Evolutionary conservation across 768 basidiomycete species (phyloP).

Genomic region (Zangia roseola): DNA sequence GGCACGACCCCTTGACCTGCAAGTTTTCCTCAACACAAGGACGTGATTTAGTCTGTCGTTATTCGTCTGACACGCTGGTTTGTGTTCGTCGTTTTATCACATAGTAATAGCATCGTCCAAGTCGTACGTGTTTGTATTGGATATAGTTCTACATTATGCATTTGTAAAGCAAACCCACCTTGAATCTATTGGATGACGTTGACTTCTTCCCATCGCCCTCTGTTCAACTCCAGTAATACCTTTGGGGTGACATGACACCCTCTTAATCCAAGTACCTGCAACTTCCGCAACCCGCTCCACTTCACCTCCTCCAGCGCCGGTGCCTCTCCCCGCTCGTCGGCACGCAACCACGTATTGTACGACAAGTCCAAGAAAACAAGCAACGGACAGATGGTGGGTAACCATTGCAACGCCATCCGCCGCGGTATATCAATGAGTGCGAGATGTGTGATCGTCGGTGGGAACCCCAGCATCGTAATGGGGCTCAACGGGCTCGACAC

Average conservation of each 20-base stretch:
- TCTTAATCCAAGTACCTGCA: conserved; percentile 57
- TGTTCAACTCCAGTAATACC: conserved; percentile 49
- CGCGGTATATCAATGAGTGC: conserved; percentile 52
- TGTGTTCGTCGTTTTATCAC: conserved; percentile 5
- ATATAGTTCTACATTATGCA: conserved; percentile 29
- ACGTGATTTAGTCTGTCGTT: conserved; percentile 32
- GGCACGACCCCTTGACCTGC: conserved; percentile 55
- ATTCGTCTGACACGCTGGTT: neutral
- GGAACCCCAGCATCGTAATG: conserved; percentile 49
- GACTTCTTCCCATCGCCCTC: conserved; percentile 66
- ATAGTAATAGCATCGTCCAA: conserved; percentile 15
- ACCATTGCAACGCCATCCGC: conserved; percentile 51
- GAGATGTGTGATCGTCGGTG: conserved; percentile 63
- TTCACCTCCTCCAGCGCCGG: conserved; percentile 48
- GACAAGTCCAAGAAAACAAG: conserved; percentile 66
- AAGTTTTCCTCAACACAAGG: conserved; percentile 49
- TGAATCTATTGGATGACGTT: conserved; percentile 43
- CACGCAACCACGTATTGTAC: conserved; percentile 51
- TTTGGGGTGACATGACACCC: conserved; percentile 46
- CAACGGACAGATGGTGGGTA: conserved; percentile 61
- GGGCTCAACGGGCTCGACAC: conserved; percentile 47
- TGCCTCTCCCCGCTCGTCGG: conserved; percentile 9
- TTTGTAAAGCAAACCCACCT: conserved; percentile 20
- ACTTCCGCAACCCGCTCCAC: conserved; percentile 55
- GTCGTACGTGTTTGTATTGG: conserved; percentile 14